A percentile compares a stretch with the other conserved stretches of the same genome.
Evolutionary conservation across 2,329 filamentous ascomycete genomes (phyloP).

Genomic region (Myriosclerotinia scirpicola): DNA sequence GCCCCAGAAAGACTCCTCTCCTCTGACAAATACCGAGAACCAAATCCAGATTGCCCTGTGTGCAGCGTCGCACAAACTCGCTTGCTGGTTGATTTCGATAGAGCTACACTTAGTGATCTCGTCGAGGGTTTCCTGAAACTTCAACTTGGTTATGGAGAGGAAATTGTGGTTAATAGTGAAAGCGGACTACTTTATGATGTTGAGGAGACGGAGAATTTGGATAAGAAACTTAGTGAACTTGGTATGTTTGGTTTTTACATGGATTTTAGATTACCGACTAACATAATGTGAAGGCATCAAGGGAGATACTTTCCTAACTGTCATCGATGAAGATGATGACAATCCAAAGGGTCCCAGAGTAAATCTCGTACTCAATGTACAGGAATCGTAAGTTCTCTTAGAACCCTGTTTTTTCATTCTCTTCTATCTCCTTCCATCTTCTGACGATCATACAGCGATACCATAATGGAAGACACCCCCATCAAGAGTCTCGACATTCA

Average conservation of each 20-base stretch:
- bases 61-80: constrained; percentile 73
- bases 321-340: constrained; percentile 79
- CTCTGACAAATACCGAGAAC: constrained; percentile 56
- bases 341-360: constrained; percentile 73
- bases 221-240: constrained; percentile 75
- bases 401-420: background rate
- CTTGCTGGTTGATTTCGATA: constrained; percentile 65
- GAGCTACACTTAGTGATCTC: constrained; percentile 75
- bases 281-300: constrained; percentile 55
- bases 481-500: constrained; percentile 46
- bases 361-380: constrained; percentile 73
- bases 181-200: constrained; percentile 81
- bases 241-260: constrained; percentile 47
- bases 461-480: constrained; percentile 50
- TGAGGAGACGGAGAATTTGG: constrained; percentile 82
- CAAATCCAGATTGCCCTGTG: constrained; percentile 80
- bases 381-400: constrained; percentile 56
- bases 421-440: background rate
- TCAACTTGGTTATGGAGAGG: constrained; percentile 75
- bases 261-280: background rate
- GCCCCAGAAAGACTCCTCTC: constrained; percentile 58
- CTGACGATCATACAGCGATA: constrained; percentile 13
- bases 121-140: constrained; percentile 71
- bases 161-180: constrained; percentile 76
- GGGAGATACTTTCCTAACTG: constrained; percentile 72